A percentile compares a stretch with the other conserved stretches of the same genome.
phyloP scores from a whole-genome alignment of 306 rosid species.

The Hippophae rhamnoides region DNA sequence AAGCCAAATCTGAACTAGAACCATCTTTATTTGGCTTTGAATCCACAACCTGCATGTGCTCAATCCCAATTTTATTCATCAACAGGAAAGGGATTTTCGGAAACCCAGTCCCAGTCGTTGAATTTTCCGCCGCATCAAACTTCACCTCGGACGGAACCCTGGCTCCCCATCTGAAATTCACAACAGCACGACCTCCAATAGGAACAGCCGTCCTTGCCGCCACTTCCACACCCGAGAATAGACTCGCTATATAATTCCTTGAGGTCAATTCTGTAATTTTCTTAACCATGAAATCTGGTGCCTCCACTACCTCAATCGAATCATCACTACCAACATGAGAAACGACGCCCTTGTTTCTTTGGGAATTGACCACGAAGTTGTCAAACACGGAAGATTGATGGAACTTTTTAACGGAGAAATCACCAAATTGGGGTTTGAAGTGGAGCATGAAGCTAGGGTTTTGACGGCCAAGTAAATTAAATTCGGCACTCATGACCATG shows the following conservation, averaged over 20 bases:
- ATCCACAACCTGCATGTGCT: slow-evolving; percentile 47
- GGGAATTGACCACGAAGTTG: slow-evolving; percentile 3
- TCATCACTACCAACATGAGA: slow-evolving; percentile 16
- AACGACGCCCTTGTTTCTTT: slow-evolving; percentile 10
- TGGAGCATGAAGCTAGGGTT: slow-evolving; percentile 77
- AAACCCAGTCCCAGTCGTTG: slow-evolving; percentile 33
- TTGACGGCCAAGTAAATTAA: slow-evolving; percentile 40
- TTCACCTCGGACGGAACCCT: slow-evolving; percentile 60
- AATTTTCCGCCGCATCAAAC: slow-evolving; percentile 6
- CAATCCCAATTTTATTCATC: slow-evolving; percentile 83
- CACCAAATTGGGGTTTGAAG: slow-evolving; percentile 74
- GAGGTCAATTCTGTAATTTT: slow-evolving; percentile 22
- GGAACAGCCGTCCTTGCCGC: slow-evolving; percentile 64
- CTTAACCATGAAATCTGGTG: slow-evolving; percentile 34
- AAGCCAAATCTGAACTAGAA: neutral
- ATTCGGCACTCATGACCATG: slow-evolving; percentile 75
- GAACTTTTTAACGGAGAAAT: slow-evolving; percentile 71
- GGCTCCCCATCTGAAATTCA: slow-evolving; percentile 75
- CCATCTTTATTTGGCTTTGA: slow-evolving; percentile 10
- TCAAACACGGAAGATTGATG: slow-evolving; percentile 50
- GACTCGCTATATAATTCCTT: slow-evolving; percentile 17
- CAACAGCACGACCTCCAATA: slow-evolving; percentile 36
- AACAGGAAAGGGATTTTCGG: slow-evolving; percentile 65
- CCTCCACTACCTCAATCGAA: slow-evolving; percentile 25
- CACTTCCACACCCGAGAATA: slow-evolving; percentile 61